Evolutionary conservation across 73 alveolate genomes (phyloP).

Genomic region (Urostyla sp.): DNA sequence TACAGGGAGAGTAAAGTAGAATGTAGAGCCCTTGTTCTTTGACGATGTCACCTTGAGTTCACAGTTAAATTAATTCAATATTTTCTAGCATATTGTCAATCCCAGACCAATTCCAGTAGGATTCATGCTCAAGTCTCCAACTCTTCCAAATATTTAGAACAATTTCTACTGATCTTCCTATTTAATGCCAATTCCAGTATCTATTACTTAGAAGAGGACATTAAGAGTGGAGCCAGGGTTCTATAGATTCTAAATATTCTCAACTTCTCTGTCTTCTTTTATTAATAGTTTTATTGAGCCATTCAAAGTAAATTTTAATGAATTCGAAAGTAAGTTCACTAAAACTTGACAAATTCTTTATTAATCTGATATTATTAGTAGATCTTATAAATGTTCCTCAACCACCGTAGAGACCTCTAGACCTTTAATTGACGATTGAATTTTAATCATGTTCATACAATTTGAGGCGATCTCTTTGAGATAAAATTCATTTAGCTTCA

Average conservation of each 20-base stretch:
- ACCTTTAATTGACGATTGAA: constrained; percentile 43
- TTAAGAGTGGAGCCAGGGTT: not conserved
- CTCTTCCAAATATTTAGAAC: not conserved
- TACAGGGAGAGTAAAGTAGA: too few relatives aligned
- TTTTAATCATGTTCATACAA: constrained; percentile 19
- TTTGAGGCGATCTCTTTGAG: constrained; percentile 6
- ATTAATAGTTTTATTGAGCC: too few relatives aligned
- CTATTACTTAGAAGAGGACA: too few relatives aligned
- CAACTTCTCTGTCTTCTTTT: not conserved
- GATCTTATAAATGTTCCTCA: not conserved
- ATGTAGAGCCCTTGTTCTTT: too few relatives aligned
- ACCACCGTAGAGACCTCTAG: not conserved
- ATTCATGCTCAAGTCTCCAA: not conserved
- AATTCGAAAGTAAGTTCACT: constrained; percentile 36
- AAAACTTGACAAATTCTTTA: constrained; percentile 45
- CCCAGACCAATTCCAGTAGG: not conserved
- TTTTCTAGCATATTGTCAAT: not conserved
- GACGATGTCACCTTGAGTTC: too few relatives aligned
- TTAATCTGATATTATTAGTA: not conserved
- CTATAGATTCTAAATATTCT: not conserved
- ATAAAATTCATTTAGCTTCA: not conserved
- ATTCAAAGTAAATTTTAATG: constrained; percentile 45
- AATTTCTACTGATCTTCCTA: not conserved
- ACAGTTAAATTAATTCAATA: not conserved
- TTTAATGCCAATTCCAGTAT: not conserved